These are phyloP conservation scores for Mycena olivaceomarginata DNA, from an alignment of 768 basidiomycete species.

Conservation along the genomic window DNA sequence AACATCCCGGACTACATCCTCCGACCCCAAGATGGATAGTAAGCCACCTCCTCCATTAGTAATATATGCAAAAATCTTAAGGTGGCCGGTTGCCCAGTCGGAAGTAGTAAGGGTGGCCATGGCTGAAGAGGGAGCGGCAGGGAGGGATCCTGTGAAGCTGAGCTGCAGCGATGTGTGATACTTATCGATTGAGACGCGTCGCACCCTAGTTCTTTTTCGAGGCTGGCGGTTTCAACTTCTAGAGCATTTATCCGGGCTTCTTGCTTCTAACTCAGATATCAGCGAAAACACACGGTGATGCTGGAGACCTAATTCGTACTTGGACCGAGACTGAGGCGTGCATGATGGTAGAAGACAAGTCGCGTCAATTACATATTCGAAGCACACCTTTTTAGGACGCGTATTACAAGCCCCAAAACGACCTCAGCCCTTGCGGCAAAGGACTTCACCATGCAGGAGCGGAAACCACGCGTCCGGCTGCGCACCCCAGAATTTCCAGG, in stretches of 20 bases:
- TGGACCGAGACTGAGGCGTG: slow-evolving; percentile 44
- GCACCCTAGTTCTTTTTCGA: slow-evolving; percentile 71
- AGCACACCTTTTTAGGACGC: slow-evolving; percentile 1
- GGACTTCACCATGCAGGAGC: slow-evolving; percentile 57
- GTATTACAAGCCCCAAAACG: background rate
- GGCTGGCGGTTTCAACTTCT: slow-evolving; percentile 66
- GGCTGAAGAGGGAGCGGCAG: no score
- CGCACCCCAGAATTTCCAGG: slow-evolving; percentile 49
- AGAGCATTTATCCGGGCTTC: slow-evolving; percentile 68
- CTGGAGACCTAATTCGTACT: slow-evolving; percentile 7
- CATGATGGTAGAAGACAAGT: slow-evolving; percentile 35
- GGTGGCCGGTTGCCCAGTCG: no score
- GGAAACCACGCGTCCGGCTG: slow-evolving; percentile 58
- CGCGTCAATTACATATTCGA: slow-evolving; percentile 22
- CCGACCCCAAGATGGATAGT: no score
- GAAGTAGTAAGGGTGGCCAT: no score
- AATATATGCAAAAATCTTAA: no score
- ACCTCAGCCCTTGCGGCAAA: slow-evolving; percentile 40
- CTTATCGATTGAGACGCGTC: slow-evolving; percentile 37
- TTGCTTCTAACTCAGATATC: slow-evolving; percentile 64
- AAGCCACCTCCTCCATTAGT: no score
- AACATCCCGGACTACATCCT: no score
- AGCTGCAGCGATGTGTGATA: no score
- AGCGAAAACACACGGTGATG: background rate
- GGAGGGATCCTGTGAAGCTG: no score